Evolutionary conservation across 2,329 filamentous ascomycete species (phyloP).

Genomic region (Fusarium mundagurra): DNA sequence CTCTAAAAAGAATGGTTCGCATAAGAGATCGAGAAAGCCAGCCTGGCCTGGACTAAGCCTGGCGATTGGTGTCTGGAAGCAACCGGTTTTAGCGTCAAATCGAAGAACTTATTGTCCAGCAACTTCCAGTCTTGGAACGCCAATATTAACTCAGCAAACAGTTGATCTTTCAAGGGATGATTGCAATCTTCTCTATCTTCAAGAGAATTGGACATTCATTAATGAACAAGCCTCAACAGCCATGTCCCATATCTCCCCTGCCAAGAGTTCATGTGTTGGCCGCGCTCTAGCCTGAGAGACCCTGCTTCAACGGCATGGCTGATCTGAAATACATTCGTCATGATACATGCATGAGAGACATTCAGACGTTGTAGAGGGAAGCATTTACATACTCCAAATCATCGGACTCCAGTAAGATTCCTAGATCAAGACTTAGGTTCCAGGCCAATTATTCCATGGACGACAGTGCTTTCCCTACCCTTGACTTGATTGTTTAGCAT

Average conservation of each 20-base stretch:
- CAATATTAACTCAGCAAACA: background rate
- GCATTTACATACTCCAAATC: background rate
- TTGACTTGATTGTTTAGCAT: background rate
- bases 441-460: background rate
- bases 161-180: background rate
- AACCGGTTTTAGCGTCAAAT: constrained; percentile 15
- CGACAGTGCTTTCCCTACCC: background rate
- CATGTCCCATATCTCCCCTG: constrained; percentile 25
- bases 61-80: background rate
- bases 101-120: background rate
- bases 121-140: background rate
- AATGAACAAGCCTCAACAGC: constrained; percentile 13
- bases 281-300: background rate
- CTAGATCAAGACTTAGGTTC: background rate
- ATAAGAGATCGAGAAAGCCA: background rate
- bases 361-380: background rate
- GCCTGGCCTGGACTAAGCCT: background rate
- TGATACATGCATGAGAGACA: constrained; percentile 6
- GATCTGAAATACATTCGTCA: constrained; percentile 12
- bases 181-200: background rate
- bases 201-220: constrained; percentile 3
- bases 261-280: constrained; percentile 19
- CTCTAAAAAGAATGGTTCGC: background rate
- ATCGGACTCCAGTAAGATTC: background rate
- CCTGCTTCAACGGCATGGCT: constrained; percentile 7